Percentiles rank a stretch among this genome's conserved stretches.
These are phyloP conservation scores for Glomus cerebriforme DNA, from an alignment of 192 early-diverging fungal species.

Conservation along the genomic window DNA sequence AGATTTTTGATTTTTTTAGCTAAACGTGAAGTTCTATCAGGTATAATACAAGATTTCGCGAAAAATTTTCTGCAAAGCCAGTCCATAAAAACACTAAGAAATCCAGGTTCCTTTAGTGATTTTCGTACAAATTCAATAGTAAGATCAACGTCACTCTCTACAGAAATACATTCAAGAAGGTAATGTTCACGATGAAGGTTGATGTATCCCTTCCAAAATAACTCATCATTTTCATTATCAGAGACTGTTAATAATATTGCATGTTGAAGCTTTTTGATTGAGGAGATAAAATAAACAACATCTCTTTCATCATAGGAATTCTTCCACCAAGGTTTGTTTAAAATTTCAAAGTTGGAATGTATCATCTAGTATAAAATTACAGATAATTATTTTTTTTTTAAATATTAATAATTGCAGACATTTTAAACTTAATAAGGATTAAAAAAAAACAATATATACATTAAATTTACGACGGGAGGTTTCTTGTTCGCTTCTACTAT, in stretches of 20 bases:
- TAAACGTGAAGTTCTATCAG: constrained; percentile 9
- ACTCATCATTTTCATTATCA: background rate
- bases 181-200: constrained; percentile 24
- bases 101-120: constrained; percentile 12
- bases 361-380: constrained; percentile 18
- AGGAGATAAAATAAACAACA: constrained; percentile 3
- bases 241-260: constrained; percentile 6
- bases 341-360: constrained; percentile 28
- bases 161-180: constrained; percentile 14
- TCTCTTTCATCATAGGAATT: background rate
- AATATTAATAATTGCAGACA: too few relatives aligned
- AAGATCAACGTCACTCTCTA: background rate
- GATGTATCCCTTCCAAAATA: constrained; percentile 22
- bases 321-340: constrained; percentile 24
- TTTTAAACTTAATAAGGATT: too few relatives aligned
- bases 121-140: constrained; percentile 16
- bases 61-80: too few relatives aligned
- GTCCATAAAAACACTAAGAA: too few relatives aligned
- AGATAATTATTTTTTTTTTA: too few relatives aligned
- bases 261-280: background rate
- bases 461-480: too few relatives aligned
- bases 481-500: too few relatives aligned
- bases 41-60: too few relatives aligned
- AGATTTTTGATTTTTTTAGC: constrained; percentile 16
- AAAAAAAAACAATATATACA: too few relatives aligned